Percentiles rank a stretch among this genome's conserved stretches.
Conservation (phyloP, 1,139 yeast genomes). For the Pichia sp. region DNA sequence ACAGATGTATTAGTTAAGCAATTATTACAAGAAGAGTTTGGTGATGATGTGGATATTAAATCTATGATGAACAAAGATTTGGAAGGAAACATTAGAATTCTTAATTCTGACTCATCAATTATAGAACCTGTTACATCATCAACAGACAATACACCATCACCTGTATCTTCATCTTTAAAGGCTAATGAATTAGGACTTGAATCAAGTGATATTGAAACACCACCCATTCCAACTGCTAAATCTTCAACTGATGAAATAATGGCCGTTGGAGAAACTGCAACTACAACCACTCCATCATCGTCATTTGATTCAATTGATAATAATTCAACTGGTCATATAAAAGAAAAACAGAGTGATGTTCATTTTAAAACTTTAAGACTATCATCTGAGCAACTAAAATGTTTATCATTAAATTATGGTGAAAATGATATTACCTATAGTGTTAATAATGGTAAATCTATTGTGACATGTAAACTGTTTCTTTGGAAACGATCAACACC, state of each 20-base stretch:
- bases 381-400: slow-evolving; percentile 81
- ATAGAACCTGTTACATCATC: slow-evolving; percentile 2
- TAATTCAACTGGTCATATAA: neutral
- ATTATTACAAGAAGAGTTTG: slow-evolving; percentile 65
- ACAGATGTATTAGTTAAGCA: slow-evolving; percentile 68
- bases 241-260: slow-evolving; percentile 1
- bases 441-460: slow-evolving; percentile 77
- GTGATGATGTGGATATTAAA: slow-evolving; percentile 44
- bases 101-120: slow-evolving; percentile 3
- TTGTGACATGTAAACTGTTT: slow-evolving; percentile 65
- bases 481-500: slow-evolving; percentile 85
- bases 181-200: neutral
- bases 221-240: neutral
- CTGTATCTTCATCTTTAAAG: neutral
- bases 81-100: slow-evolving; percentile 67
- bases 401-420: slow-evolving; percentile 70
- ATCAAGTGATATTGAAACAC: neutral
- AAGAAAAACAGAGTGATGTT: slow-evolving; percentile 8
- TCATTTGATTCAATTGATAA: neutral
- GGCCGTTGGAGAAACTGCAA: neutral
- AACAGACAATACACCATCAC: neutral
- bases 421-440: slow-evolving; percentile 72
- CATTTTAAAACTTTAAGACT: slow-evolving; percentile 85
- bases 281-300: slow-evolving; percentile 1
- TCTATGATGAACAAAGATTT: slow-evolving; percentile 54